Base-by-base conservation (phyloP, 2,329 filamentous ascomycete species). In the Diaporthe sp. region DNA sequence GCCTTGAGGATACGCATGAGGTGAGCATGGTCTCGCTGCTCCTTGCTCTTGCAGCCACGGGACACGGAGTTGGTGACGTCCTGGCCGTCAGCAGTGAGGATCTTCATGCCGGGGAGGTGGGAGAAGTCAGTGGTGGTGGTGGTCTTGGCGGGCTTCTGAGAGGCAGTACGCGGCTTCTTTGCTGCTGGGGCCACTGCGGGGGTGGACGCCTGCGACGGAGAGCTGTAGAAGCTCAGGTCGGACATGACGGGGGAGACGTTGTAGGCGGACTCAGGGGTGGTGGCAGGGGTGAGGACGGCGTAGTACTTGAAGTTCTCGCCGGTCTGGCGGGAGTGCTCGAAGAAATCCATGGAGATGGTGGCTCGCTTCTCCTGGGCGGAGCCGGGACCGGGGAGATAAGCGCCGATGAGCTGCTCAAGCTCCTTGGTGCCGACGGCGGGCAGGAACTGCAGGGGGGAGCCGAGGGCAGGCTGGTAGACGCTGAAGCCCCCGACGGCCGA, bases 1-100 rank as follows among this genome's bases (percentile, higher is more conserved):
- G 91, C 91, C 84, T 92, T 92, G 81, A 92, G 90, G 80, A 91
- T 91, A 76, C 91, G 86, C 90, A 93, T 93, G 63, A 92, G 84
- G 78, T 92, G 91, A 8, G 91, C 91, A 80, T 92, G 91, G 72
- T 92, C 91, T 47, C 91, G 88, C 85, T 93, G 91, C 85, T 92
- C 91, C 86, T 91, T 92, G 71, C 91, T 92, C 85, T 92, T 93
- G 82, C 88, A 90, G 47, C 91, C 90, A 53, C 91, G 87, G 22
- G 90, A 91, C 20, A 90, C 90, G 73, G 88, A 87, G 82, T 91
- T 90, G 60, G 91, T 93, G 74, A 93, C 88, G 80, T 93, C 91
- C 57, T 85, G 84, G 65, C 91, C 91, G 77, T 92, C 90, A 81
- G 87, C 89, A 75, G 91, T 93, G 85, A 93, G 87, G 77, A 93